Evolutionary conservation across 495 filamentous ascomycete genomes (phyloP), one percentile per base, ranked within the genome.

Genomic region (Xylaria acuta): DNA sequence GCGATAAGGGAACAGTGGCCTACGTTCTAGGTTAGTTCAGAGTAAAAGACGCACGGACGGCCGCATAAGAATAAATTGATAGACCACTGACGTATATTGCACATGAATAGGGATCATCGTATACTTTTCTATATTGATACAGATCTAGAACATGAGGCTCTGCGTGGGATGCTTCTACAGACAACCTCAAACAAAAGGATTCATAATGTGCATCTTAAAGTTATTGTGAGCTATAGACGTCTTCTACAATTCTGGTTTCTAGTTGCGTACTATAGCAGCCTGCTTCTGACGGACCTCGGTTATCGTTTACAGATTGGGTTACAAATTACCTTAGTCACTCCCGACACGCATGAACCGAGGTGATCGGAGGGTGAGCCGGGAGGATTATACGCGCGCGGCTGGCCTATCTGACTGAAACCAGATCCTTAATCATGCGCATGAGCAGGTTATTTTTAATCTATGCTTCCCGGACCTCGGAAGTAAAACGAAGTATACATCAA

Each of bases 81-180:
- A 36, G 30, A 66, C 20, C 36, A 54, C 36, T 27, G 3, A 54
- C n/a, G 65, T 49, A 54, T 30, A 30, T 40, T 16, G n/a, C 18
- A 49, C 65, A 67, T 41, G n/a, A 56, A 43, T 41, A 27, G n/a
- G 65, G 49, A 56, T 67, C 47, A 40, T 36, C 36, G 22, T 27
- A 38, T 30, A 43, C 3, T 11, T 34, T 11, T 43, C 65, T 30
- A 2, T 18, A 43, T n/a, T 56, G 49, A 41, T 56, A 14, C 2
- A 3, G 34, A n/a, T 56, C 65, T 67, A 67, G 65, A 67, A 40
- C 49, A 30, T 67, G 65, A 22, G 49, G 65, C 65, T 67, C 65
- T 67, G 65, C 36, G n/a, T 53, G 1, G 34, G 7, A 67, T 41
- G 9, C 12, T n/a, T 32, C 47, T 32, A 30, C 32, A 18, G 30